Base-by-base conservation (phyloP, 768 basidiomycete genomes). In the Mycena galopus region DNA sequence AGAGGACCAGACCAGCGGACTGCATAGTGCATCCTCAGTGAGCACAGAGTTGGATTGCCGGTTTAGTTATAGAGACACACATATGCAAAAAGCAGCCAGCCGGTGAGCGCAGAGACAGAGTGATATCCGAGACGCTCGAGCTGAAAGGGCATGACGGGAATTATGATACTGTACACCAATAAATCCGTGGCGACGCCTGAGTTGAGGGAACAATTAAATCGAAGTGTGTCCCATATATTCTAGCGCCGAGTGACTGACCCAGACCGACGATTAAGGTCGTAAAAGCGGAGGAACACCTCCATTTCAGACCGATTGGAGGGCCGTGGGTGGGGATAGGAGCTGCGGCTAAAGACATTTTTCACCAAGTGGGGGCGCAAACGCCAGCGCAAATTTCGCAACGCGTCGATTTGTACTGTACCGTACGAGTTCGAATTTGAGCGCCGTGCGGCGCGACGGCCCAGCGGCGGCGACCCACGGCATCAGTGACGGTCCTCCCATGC, bases 81-180 rank as follows among this genome's bases (percentile, higher is more conserved):
- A 71, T 86, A 91, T 70, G 88, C 86, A 73, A 88, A 90, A 19
- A 92, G 81, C 3, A 92, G 81, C 90, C 90, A 92, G 33, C 91
- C 90, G 0, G 88, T 84, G 33, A 86, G 84, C 2, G 84, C 82
- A 37, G 90, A 90, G 27, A 90, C 85, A 14, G 80, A 65, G 10
- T 77, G 76, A 67, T 88, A 88, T 0, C 84, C 79, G 57, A 91
- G 83, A 7, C 67, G 77, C 74, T 90, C 86, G 27, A 92, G 85
- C 37, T 89, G 90, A 75, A 91, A 92, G 2, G 91, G 90, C 67
- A 91, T 84, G 33, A 91, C 89, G 11, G 91, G 91, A 35, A 91
- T 87, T 67, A 91, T 88, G 30, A 89, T 83, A 5, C 90, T 88
- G 75, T 91, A 92, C 12, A 89, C 87, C n/a, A 91, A 78, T 1